A percentile compares a stretch with the other conserved stretches of the same genome.
These are phyloP conservation scores for Flaveria trinervia DNA, from an alignment of 129 eudicot species.

Conservation along the genomic window DNA sequence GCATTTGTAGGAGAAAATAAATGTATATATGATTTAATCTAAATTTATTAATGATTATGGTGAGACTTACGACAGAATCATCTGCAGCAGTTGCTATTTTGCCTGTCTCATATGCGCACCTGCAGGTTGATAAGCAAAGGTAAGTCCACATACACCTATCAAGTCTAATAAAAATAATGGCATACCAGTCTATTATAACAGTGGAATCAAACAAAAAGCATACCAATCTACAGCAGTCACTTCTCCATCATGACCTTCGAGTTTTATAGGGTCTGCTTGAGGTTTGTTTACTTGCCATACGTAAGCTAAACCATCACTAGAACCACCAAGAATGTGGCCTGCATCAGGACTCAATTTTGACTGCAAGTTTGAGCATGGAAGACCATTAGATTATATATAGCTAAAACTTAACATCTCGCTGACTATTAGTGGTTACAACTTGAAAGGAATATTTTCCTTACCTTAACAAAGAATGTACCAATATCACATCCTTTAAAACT, in stretches of 20 bases:
- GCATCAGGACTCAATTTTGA: constrained; percentile 92
- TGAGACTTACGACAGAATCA: constrained; percentile 75
- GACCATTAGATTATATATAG: background rate
- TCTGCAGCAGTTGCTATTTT: constrained; percentile 88
- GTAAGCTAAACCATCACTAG: constrained; percentile 88
- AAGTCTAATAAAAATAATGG: background rate
- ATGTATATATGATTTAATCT: background rate
- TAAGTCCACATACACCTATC: constrained; percentile 1
- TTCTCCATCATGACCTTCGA: constrained; percentile 80
- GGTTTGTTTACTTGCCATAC: constrained; percentile 93
- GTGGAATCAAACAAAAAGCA: background rate
- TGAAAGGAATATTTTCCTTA: constrained; percentile 23
- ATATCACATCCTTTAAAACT: constrained; percentile 68
- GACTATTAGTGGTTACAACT: constrained; percentile 2
- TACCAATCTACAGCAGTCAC: constrained; percentile 95
- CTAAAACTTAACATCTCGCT: background rate
- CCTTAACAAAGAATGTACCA: constrained; percentile 85
- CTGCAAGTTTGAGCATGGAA: constrained; percentile 47
- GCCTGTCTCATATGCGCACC: constrained; percentile 73
- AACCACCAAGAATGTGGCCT: constrained; percentile 84
- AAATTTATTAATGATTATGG: background rate
- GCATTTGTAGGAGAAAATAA: background rate
- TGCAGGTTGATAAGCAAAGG: constrained; percentile 28
- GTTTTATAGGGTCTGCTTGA: constrained; percentile 49
- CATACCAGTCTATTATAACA: background rate